Evolutionary conservation across 768 basidiomycete species (phyloP).

Genomic region (Pleurotus citrinopileatus): DNA sequence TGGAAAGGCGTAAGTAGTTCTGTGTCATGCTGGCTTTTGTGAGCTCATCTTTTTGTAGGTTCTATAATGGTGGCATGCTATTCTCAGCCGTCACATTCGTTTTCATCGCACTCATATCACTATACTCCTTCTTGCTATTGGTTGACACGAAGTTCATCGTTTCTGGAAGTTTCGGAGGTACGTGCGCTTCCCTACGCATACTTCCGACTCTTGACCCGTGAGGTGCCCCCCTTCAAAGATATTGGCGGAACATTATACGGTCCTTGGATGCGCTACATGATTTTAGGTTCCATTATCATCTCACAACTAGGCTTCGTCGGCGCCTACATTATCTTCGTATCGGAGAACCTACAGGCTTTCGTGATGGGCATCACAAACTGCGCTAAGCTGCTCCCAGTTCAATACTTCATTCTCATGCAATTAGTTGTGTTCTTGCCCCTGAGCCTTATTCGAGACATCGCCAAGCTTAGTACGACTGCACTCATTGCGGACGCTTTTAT

Average conservation of each 20-base stretch:
- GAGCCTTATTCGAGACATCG: constrained; percentile 88
- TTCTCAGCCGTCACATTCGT: constrained; percentile 81
- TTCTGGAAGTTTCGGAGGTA: constrained; percentile 91
- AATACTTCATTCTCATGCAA: constrained; percentile 82
- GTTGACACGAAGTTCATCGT: constrained; percentile 86
- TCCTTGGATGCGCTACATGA: constrained; percentile 87
- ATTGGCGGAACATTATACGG: constrained; percentile 94
- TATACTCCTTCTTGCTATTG: constrained; percentile 92
- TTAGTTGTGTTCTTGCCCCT: constrained; percentile 86
- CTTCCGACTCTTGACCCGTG: background rate
- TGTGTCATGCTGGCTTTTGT: background rate
- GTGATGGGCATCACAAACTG: constrained; percentile 80
- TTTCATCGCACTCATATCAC: constrained; percentile 79
- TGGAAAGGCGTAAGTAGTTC: constrained; percentile 76
- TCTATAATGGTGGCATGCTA: constrained; percentile 92
- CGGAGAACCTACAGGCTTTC: constrained; percentile 88
- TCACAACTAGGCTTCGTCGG: constrained; percentile 89
- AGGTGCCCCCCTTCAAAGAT: constrained; percentile 43
- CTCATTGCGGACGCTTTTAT: constrained; percentile 96
- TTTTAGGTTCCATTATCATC: constrained; percentile 81
- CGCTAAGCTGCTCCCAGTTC: constrained; percentile 58
- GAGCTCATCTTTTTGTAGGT: constrained; percentile 41
- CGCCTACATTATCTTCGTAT: constrained; percentile 95
- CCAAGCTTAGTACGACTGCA: constrained; percentile 89
- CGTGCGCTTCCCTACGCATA: constrained; percentile 18